Conservation (phyloP, 1,284 basidiomycete species). For the Pyrrhoderma lamaoense region DNA sequence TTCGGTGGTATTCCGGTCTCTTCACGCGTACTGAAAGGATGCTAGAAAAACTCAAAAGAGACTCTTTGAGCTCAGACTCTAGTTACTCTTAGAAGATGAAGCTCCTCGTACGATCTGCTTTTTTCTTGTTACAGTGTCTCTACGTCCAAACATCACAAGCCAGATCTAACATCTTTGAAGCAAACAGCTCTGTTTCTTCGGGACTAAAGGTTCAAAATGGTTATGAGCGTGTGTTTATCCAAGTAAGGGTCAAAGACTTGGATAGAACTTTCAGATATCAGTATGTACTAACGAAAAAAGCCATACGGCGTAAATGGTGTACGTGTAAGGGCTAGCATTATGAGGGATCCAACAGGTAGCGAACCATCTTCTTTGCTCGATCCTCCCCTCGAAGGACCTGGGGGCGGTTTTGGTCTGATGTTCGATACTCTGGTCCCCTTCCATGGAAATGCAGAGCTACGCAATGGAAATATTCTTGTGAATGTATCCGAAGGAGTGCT, state of each 20-base stretch:
- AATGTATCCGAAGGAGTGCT: conserved; percentile 27
- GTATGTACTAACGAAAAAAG: conserved; percentile 21
- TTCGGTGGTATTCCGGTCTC: too few species aligned
- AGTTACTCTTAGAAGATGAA: neutral
- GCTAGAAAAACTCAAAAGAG: too few species aligned
- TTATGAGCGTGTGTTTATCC: conserved; percentile 34
- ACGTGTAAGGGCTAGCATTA: conserved; percentile 33
- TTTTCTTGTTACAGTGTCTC: neutral
- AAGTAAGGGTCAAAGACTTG: conserved; percentile 22
- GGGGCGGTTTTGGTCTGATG: conserved; percentile 28
- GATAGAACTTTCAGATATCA: neutral
- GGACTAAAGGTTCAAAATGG: conserved; percentile 35
- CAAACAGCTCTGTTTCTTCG: too few species aligned
- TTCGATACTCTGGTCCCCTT: conserved; percentile 30
- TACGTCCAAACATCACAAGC: neutral
- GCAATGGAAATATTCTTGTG: conserved; percentile 32
- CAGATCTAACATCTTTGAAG: neutral
- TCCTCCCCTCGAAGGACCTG: conserved; percentile 34
- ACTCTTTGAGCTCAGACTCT: neutral
- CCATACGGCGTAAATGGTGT: conserved; percentile 35
- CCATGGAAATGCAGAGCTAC: conserved; percentile 29
- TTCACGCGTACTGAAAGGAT: too few species aligned
- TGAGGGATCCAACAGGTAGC: conserved; percentile 33
- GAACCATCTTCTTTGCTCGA: conserved; percentile 34
- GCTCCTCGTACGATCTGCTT: neutral